These are phyloP conservation scores for Pezicula radicicola DNA, from an alignment of 2,329 filamentous ascomycete genomes.

Conservation along the genomic window DNA sequence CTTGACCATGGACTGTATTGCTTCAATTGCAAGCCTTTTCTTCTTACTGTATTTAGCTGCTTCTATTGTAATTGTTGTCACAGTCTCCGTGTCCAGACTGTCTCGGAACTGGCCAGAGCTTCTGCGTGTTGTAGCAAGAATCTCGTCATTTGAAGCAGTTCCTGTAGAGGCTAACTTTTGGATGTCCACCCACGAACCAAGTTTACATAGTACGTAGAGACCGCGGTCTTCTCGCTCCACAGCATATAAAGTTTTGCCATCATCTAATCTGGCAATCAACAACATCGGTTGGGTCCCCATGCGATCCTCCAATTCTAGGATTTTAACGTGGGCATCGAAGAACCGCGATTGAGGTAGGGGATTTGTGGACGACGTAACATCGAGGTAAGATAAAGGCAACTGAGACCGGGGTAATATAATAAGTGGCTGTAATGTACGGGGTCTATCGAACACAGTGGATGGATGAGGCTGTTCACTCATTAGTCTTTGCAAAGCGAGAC, in stretches of 20 bases:
- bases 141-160: conserved; percentile 39
- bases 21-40: conserved; percentile 58
- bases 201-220: conserved; percentile 65
- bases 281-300: conserved; percentile 51
- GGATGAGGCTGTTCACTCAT: conserved; percentile 48
- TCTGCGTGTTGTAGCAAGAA: conserved; percentile 24
- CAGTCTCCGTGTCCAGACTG: neutral
- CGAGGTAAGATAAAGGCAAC: conserved; percentile 59
- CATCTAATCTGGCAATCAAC: conserved; percentile 59
- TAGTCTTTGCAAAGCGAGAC: conserved; percentile 14
- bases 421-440: conserved; percentile 54
- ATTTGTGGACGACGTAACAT: conserved; percentile 48
- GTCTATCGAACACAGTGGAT: conserved; percentile 47
- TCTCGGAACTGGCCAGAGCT: neutral
- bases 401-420: conserved; percentile 61
- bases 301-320: conserved; percentile 61
- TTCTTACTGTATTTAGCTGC: conserved; percentile 37
- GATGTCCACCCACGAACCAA: conserved; percentile 65
- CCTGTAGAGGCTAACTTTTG: conserved; percentile 48
- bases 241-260: conserved; percentile 52
- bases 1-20: conserved; percentile 58
- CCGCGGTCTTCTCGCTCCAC: conserved; percentile 62
- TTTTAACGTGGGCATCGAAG: conserved; percentile 60
- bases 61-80: conserved; percentile 12
- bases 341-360: conserved; percentile 50